Conservation (phyloP, 176 grass and related monocot genomes). For the Oryza longistaminata region DNA sequence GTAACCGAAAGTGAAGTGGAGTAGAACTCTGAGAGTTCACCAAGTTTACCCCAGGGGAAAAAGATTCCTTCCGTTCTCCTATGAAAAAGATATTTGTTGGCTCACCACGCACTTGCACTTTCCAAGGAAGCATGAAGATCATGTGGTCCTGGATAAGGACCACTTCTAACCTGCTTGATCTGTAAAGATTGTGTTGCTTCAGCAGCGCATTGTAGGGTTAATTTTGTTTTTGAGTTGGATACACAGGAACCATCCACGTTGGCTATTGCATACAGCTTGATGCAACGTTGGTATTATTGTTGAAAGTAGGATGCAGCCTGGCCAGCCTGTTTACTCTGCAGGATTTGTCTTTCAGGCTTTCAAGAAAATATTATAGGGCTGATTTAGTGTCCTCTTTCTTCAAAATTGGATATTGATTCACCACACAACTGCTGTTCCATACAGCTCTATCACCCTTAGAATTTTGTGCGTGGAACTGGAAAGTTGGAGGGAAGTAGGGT, state of each 20-base stretch:
- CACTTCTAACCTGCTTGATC: conserved; percentile 24
- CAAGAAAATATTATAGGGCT: neutral
- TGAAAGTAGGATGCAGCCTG: neutral
- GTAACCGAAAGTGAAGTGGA: conserved; percentile 43
- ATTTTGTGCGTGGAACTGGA: neutral
- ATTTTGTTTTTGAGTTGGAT: conserved; percentile 27
- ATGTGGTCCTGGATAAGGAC: conserved; percentile 44
- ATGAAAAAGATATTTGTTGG: conserved; percentile 46
- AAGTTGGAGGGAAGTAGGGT: conserved; percentile 33
- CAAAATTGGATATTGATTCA: neutral
- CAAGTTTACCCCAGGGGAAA: conserved; percentile 34
- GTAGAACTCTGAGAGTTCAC: conserved; percentile 42
- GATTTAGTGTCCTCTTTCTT: neutral
- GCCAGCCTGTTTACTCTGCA: conserved; percentile 6
- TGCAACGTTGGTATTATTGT: conserved; percentile 4
- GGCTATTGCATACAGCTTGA: conserved; percentile 10
- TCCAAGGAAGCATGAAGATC: conserved; percentile 29
- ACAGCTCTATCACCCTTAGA: neutral
- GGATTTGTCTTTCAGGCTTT: neutral
- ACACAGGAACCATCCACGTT: conserved; percentile 20
- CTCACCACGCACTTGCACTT: conserved; percentile 43
- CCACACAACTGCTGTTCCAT: neutral
- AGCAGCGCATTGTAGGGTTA: conserved; percentile 16
- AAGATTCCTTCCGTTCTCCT: conserved; percentile 50
- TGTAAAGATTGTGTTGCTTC: conserved; percentile 12